phyloP scores from a whole-genome alignment of 1,284 basidiomycete species.

The Inonotus obliquus region DNA sequence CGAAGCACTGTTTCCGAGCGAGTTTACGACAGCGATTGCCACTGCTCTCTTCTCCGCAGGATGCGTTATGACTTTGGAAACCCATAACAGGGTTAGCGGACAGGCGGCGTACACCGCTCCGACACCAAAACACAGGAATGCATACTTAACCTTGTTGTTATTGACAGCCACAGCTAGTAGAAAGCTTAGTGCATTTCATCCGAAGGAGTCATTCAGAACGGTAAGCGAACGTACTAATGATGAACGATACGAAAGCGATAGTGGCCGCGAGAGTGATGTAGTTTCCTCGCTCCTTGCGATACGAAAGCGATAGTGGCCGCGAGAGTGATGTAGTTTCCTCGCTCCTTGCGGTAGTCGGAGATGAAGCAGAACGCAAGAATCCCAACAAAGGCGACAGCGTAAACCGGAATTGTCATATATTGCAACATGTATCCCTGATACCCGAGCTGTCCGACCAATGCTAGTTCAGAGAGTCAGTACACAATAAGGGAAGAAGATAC shows the following conservation, averaged over 20 bases:
- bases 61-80: conserved; percentile 30
- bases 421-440: conserved; percentile 35
- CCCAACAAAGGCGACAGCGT: conserved; percentile 32
- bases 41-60: conserved; percentile 16
- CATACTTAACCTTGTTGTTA: conserved; percentile 36
- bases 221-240: conserved; percentile 25
- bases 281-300: conserved; percentile 32
- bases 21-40: conserved; percentile 22
- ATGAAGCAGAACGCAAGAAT: conserved; percentile 31
- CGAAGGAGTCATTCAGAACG: not conserved
- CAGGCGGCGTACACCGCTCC: conserved; percentile 38
- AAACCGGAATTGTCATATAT: conserved; percentile 42
- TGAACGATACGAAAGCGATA: conserved; percentile 33
- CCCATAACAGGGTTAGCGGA: conserved; percentile 36
- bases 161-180: conserved; percentile 26
- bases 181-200: not conserved
- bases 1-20: conserved; percentile 30
- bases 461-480: conserved; percentile 26
- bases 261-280: conserved; percentile 30
- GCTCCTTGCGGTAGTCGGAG: conserved; percentile 32
- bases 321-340: conserved; percentile 32
- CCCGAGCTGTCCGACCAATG: conserved; percentile 27
- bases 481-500: not conserved
- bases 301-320: conserved; percentile 27
- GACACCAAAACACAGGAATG: conserved; percentile 40